Conservation (phyloP, 2,329 filamentous ascomycete species). For the Didymella segeticola region DNA sequence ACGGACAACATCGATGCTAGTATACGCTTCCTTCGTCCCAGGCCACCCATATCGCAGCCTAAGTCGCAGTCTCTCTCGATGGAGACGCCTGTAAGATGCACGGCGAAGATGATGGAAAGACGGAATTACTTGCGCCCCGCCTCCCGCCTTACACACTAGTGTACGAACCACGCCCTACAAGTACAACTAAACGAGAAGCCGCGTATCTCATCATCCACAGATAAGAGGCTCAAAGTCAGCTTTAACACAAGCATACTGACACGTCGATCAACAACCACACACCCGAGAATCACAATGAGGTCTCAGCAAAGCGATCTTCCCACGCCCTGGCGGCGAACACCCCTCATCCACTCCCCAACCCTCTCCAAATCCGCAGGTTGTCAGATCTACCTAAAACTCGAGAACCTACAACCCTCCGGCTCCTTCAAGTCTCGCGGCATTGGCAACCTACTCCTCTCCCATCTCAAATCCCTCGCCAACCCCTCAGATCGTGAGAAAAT, state of each 20-base stretch:
- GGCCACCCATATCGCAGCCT: not conserved
- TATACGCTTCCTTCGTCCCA: constrained; percentile 1
- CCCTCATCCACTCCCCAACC: constrained; percentile 67
- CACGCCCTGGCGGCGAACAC: constrained; percentile 69
- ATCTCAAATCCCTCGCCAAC: constrained; percentile 38
- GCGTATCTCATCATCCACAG: not conserved
- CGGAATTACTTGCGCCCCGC: not conserved
- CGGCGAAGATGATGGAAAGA: not conserved
- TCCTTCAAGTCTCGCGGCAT: constrained; percentile 82
- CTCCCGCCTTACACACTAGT: not conserved
- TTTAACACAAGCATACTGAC: not conserved
- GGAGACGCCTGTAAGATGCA: not conserved
- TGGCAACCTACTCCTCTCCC: constrained; percentile 68
- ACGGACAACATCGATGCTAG: not conserved
- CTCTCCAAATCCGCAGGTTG: constrained; percentile 74
- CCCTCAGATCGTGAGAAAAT: constrained; percentile 31
- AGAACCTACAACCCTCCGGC: constrained; percentile 79
- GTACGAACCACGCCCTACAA: constrained; percentile 7
- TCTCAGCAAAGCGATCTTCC: not conserved
- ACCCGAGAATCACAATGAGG: not conserved
- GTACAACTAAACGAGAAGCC: not conserved
- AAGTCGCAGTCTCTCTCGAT: not conserved
- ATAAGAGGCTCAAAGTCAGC: too few species aligned
- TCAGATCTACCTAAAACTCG: constrained; percentile 80
- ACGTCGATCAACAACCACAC: not conserved